phyloP scores from a whole-genome alignment of 306 rosid genomes.

The Purshia tridentata region DNA sequence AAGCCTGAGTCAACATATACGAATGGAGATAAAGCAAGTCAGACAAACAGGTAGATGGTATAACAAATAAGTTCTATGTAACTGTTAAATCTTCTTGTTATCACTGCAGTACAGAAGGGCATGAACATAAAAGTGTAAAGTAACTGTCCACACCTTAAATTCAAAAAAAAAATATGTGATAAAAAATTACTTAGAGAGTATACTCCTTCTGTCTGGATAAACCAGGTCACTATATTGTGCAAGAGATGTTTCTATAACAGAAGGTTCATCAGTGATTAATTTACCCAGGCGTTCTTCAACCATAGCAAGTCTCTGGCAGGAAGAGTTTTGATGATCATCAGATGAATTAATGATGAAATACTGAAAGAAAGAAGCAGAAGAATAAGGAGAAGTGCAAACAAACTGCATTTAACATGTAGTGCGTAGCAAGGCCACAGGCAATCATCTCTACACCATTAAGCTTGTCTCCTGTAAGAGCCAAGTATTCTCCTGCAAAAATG shows the following conservation, averaged over 20 bases:
- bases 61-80: not conserved
- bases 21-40: conserved; percentile 20
- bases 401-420: conserved; percentile 68
- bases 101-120: not conserved
- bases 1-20: conserved; percentile 48
- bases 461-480: conserved; percentile 95
- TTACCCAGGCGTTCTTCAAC: conserved; percentile 90
- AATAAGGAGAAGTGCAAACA: conserved; percentile 30
- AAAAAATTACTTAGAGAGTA: conserved; percentile 70
- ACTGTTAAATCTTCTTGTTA: not conserved
- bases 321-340: conserved; percentile 29
- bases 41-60: not conserved
- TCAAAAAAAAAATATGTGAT: conserved; percentile 1
- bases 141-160: not conserved
- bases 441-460: conserved; percentile 96
- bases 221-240: conserved; percentile 88
- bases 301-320: conserved; percentile 62
- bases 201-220: conserved; percentile 65
- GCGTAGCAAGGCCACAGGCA: conserved; percentile 93
- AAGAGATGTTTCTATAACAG: conserved; percentile 76
- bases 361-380: conserved; percentile 8
- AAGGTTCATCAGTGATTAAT: conserved; percentile 70
- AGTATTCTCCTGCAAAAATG: conserved; percentile 73
- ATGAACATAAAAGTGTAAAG: not conserved
- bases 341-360: conserved; percentile 21